Evolutionary conservation across 768 basidiomycete species (phyloP), one percentile per base, ranked within the genome.

Genomic region (Daedaleopsis nitida): DNA sequence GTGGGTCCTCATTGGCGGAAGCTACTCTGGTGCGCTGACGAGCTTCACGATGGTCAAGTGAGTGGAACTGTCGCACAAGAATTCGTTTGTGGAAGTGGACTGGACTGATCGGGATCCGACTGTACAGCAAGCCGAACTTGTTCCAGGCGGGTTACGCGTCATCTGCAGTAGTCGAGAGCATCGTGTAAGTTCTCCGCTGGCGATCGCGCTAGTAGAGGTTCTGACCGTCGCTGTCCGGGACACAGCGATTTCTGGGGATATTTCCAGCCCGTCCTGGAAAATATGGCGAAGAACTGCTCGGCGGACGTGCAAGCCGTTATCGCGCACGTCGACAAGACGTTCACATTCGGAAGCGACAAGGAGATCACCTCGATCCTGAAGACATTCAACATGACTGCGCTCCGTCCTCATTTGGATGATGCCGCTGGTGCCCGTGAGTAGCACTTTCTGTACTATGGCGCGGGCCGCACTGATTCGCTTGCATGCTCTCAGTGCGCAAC

Each of bases 211-310:
- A 3, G 35, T 38, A 42, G 55, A 44, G 47, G 17, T 17, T 3
- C 39, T 50, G 49, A 57, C 51, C 27, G 27, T 16, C 35, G 39
- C n/a, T 50, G 17, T 32, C 54, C 55, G 27, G 50, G 38, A 52
- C 39, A 24, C 58, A 82, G 82, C 16, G 78, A 87, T 69, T 87
- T 83, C 68, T 89, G 86, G 86, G 77, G 76, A 63, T 92, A 90
- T 67, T 90, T 88, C 70, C 88, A 89, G 60, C 88, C 88, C 13
- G 83, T 88, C 65, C 83, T 83, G 16, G 76, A 82, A 65, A 75
- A 83, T 66, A 90, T 89, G 87, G 85, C 88, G 2, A 51, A 67
- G 63, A 91, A 92, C 71, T 92, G 90, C 73, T 89, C 88, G 9
- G 81, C 86, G 0, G 90, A 92, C 66, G 80, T 90, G 34, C 75